Base-by-base conservation (phyloP, 768 basidiomycete genomes). In the Macrolepiota dolichaula region DNA sequence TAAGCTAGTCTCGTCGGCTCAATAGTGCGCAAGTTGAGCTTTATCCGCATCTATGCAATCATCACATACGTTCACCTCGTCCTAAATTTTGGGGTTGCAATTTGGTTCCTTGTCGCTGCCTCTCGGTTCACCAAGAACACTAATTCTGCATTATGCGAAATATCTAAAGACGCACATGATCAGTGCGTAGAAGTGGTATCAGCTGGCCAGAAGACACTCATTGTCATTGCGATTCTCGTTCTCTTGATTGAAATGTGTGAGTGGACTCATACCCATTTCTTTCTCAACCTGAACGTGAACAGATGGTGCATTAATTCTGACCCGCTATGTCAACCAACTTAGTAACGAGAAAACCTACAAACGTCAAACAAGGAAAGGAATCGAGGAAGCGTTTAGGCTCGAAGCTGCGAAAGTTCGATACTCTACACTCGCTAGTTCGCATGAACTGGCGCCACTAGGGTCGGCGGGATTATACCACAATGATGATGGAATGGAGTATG, bases 21-120 rank as follows among this genome's bases (percentile, higher is more conserved):
- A 0, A 75, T 87, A 57, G 81, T 83, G 42, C 81, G 82, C 67
- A 88, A 88, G 66, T 85, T 85, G 71, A 66, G 75, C 1, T 85
- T 89, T 66, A 77, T 85, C 52, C 79, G 77, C 66, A 76, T 78
- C 51, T 87, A 86, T 66, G 73, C 81, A 10, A 81, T 82, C 68
- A 80, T 82, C 69, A 72, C 85, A 68, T 83, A 84, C 73, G 63
- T 79, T 64, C 84, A 87, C 72, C 79, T 86, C 68, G 42, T 83
- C 64, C 61, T 85, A 76, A 85, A 84, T 68, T 60, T 86, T 68
- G 76, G 72, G 29, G 77, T 82, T 62, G 82, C 81, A 42, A 69
- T 69, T 57, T 87, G 81, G 71, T 76, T 86, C 65, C 74, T 86
- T 40, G 80, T 74, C 64, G 69, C 77, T 58, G 73, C 88, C 52